Evolutionary conservation across 306 rosid species (phyloP).

Genomic region (Medicago lupulina): DNA sequence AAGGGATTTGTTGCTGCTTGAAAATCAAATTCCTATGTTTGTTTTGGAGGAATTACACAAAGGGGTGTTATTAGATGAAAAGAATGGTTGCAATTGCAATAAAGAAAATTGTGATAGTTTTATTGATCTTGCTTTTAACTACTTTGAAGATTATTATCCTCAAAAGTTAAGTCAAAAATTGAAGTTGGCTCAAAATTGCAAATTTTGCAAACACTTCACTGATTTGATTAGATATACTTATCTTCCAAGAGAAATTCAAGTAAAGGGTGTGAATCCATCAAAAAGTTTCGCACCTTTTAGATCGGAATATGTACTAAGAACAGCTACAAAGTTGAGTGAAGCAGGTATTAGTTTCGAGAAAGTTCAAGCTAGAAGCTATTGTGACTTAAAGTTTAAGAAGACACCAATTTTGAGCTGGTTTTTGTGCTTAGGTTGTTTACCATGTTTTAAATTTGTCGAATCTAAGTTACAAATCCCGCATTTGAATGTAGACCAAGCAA

Average conservation of each 20-base stretch:
- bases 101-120: neutral
- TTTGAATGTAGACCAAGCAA: conserved; percentile 34
- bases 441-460: neutral
- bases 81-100: neutral
- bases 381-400: conserved; percentile 33
- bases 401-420: conserved; percentile 35
- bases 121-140: conserved; percentile 40
- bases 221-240: conserved; percentile 44
- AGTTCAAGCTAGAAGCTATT: conserved; percentile 30
- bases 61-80: conserved; percentile 4
- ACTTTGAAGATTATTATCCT: conserved; percentile 43
- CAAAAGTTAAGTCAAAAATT: conserved; percentile 3
- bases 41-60: conserved; percentile 35
- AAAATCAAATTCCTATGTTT: conserved; percentile 48
- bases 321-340: conserved; percentile 43
- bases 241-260: conserved; percentile 24
- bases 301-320: conserved; percentile 19
- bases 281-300: conserved; percentile 11
- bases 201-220: conserved; percentile 38
- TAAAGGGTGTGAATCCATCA: neutral
- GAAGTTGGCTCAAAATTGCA: neutral
- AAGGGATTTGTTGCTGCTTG: conserved; percentile 40
- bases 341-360: conserved; percentile 43
- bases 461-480: conserved; percentile 31
- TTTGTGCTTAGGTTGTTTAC: conserved; percentile 43